phyloP scores from a whole-genome alignment of 129 eudicot genomes.

The Ambrosia trifida region DNA sequence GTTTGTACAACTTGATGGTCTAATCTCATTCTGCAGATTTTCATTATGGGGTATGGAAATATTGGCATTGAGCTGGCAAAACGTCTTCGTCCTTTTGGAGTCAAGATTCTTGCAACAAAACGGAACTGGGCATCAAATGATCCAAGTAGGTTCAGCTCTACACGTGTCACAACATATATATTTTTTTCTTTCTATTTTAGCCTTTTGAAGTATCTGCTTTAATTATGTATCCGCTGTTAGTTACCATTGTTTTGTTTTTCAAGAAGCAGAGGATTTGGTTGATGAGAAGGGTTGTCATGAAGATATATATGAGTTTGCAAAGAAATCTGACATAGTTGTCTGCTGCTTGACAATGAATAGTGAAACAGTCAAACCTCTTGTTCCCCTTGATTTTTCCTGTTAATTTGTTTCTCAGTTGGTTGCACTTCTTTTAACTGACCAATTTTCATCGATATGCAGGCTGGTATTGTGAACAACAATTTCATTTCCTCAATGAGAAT shows the following conservation, averaged over 20 bases:
- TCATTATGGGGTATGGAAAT: slow-evolving; percentile 86
- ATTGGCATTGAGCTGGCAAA: slow-evolving; percentile 83
- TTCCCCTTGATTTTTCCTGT: neutral
- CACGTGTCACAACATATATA: slow-evolving; percentile 28
- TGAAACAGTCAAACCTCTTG: slow-evolving; percentile 55
- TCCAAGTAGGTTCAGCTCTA: slow-evolving; percentile 21
- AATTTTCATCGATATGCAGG: slow-evolving; percentile 47
- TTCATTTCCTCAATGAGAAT: slow-evolving; percentile 78
- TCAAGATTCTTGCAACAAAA: slow-evolving; percentile 84
- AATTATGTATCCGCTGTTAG: neutral
- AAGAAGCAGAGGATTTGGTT: slow-evolving; percentile 57
- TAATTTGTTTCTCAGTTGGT: neutral
- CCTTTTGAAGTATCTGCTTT: neutral
- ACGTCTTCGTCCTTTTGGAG: slow-evolving; percentile 89
- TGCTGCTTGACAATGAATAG: slow-evolving; percentile 85
- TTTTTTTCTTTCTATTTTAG: neutral
- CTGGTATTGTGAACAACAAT: slow-evolving; percentile 57
- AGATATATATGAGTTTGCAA: slow-evolving; percentile 64
- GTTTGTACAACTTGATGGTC: slow-evolving; percentile 1
- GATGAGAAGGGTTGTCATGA: slow-evolving; percentile 80
- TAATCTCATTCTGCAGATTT: slow-evolving; percentile 51
- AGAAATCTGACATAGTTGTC: slow-evolving; percentile 73
- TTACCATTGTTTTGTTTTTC: neutral
- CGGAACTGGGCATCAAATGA: slow-evolving; percentile 60
- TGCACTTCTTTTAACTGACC: slow-evolving; percentile 13